Percentiles rank a stretch among this genome's conserved stretches.
Evolutionary conservation across 2,329 filamentous ascomycete genomes (phyloP).

Genomic region (Seiridium unicorne): DNA sequence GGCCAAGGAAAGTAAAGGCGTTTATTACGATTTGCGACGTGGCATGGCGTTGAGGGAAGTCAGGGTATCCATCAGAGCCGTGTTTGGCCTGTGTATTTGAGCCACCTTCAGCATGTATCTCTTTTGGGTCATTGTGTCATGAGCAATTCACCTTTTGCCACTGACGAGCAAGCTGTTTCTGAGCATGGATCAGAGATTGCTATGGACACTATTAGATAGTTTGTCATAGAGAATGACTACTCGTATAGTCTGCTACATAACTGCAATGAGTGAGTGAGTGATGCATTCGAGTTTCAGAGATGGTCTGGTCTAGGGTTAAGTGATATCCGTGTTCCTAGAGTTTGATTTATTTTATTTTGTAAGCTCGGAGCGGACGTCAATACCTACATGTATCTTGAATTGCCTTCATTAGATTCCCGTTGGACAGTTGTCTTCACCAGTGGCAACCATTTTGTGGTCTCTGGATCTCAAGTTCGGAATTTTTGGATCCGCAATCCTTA

Average conservation of each 20-base stretch:
- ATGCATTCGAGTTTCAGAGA: not conserved
- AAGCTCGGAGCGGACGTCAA: too few species aligned
- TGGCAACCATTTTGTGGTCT: too few species aligned
- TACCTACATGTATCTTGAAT: too few species aligned
- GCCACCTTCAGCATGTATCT: not conserved
- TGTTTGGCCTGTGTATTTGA: not conserved
- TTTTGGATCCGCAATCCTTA: too few species aligned
- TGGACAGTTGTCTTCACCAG: too few species aligned
- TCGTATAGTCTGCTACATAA: not conserved
- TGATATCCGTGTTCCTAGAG: too few species aligned
- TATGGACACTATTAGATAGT: not conserved
- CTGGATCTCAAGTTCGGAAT: too few species aligned
- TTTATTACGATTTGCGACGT: not conserved
- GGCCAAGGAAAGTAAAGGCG: not conserved
- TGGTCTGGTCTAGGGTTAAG: too few species aligned
- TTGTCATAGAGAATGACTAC: not conserved
- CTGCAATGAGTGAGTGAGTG: not conserved
- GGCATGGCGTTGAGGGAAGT: slow-evolving; percentile 1
- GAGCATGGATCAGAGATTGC: not conserved
- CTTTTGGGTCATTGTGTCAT: not conserved
- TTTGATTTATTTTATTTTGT: too few species aligned
- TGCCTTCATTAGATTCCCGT: too few species aligned
- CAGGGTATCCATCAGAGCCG: not conserved
- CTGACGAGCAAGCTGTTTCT: not conserved
- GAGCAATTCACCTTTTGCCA: not conserved